A percentile compares a stretch with the other conserved stretches of the same genome.
Conservation (phyloP, 129 eudicot genomes). For the Flaveria ramosissima region DNA sequence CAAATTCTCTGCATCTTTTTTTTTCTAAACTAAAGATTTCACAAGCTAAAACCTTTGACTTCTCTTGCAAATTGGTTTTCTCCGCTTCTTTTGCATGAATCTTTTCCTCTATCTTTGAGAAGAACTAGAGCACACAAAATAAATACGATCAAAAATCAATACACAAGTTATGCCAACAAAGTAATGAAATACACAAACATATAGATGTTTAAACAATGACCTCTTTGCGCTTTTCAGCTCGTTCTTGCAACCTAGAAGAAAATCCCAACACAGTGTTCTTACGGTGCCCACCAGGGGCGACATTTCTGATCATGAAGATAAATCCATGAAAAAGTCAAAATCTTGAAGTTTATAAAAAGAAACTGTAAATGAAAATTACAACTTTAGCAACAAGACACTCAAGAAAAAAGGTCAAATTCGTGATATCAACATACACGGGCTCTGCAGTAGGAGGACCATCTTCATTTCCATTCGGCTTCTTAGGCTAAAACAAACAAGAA, state of each 20-base stretch:
- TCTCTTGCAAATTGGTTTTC: slow-evolving; percentile 44
- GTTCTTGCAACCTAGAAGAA: slow-evolving; percentile 78
- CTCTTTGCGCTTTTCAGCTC: slow-evolving; percentile 97
- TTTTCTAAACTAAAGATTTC: slow-evolving; percentile 14
- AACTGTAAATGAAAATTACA: neutral
- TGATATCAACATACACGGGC: slow-evolving; percentile 48
- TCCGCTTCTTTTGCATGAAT: slow-evolving; percentile 47
- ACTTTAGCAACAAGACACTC: slow-evolving; percentile 26
- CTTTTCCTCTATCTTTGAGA: slow-evolving; percentile 58
- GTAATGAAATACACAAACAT: neutral
- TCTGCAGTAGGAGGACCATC: slow-evolving; percentile 44
- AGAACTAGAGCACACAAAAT: slow-evolving; percentile 54
- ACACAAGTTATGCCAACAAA: slow-evolving; percentile 1
- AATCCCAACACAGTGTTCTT: slow-evolving; percentile 54
- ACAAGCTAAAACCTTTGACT: slow-evolving; percentile 68
- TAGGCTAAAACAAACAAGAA: slow-evolving; percentile 46
- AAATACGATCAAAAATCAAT: neutral
- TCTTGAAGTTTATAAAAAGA: slow-evolving; percentile 7
- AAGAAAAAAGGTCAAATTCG: slow-evolving; percentile 5
- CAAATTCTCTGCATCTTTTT: neutral
- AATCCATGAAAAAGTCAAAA: slow-evolving; percentile 20
- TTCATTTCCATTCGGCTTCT: slow-evolving; percentile 49
- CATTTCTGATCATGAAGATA: slow-evolving; percentile 41
- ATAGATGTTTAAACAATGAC: slow-evolving; percentile 31
- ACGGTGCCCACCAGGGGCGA: slow-evolving; percentile 46